Conservation (phyloP, 352 stramenopile species). For the Peronospora destructor region DNA sequence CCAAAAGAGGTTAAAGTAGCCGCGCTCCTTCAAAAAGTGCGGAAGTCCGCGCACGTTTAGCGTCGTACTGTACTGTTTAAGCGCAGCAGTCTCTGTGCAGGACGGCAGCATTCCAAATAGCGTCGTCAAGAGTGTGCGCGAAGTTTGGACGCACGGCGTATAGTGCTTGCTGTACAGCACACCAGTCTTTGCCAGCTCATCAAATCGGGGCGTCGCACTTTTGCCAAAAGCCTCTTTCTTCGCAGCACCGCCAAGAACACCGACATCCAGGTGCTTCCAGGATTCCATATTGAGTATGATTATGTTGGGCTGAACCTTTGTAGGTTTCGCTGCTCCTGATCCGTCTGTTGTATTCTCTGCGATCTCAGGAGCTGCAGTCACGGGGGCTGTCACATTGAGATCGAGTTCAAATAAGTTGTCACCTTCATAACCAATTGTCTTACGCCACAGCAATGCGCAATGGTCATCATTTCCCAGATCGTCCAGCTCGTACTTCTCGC, state of each 20-base stretch:
- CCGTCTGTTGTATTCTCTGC: conserved; percentile 2
- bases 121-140: conserved; percentile 59
- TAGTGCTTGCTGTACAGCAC: conserved; percentile 68
- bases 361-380: background rate
- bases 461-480: conserved; percentile 53
- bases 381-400: conserved; percentile 24
- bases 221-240: conserved; percentile 43
- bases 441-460: conserved; percentile 58
- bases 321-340: conserved; percentile 7
- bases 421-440: conserved; percentile 48
- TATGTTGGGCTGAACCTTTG: conserved; percentile 41
- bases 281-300: conserved; percentile 75
- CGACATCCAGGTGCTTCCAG: conserved; percentile 57
- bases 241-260: conserved; percentile 45
- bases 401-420: conserved; percentile 44
- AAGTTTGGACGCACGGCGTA: conserved; percentile 59
- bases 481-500: conserved; percentile 38
- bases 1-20: conserved; percentile 72
- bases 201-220: conserved; percentile 53
- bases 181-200: conserved; percentile 42
- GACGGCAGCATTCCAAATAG: conserved; percentile 67
- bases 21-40: conserved; percentile 59
- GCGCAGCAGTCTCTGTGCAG: conserved; percentile 53
- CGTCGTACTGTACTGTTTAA: conserved; percentile 52
- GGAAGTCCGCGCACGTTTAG: conserved; percentile 47